Percentiles rank a stretch among this genome's conserved stretches.
phyloP scores from a whole-genome alignment of 108 stramenopile species.

The Nannochloropsis salina region DNA sequence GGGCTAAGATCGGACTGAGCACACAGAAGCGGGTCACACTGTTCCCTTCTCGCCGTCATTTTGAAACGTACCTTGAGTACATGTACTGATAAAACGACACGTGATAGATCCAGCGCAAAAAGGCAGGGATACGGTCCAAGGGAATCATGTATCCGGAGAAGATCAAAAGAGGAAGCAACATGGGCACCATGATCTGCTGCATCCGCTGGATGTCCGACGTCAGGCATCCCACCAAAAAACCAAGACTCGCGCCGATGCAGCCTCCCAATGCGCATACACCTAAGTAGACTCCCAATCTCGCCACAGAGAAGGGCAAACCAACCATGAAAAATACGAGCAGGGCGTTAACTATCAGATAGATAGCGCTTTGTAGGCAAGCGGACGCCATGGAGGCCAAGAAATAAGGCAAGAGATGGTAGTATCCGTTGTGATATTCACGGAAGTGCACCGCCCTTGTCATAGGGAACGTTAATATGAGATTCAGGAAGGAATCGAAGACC shows the following conservation, averaged over 20 bases:
- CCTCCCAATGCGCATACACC: neutral
- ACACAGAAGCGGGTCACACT: neutral
- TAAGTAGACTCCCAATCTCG: neutral
- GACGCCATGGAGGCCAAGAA: neutral
- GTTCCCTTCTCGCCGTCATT: neutral
- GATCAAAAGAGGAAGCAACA: neutral
- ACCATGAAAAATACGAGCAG: neutral
- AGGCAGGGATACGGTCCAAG: neutral
- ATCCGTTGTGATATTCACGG: neutral
- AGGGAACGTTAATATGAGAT: neutral
- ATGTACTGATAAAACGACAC: neutral
- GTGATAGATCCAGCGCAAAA: neutral
- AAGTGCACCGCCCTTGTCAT: neutral
- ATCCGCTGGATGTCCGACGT: slow-evolving; percentile 1
- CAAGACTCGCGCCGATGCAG: neutral
- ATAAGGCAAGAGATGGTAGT: neutral
- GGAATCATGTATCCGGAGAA: neutral
- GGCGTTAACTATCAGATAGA: neutral
- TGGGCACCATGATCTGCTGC: slow-evolving; percentile 9
- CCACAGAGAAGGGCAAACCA: neutral
- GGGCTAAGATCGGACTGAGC: no score
- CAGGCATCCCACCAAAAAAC: neutral
- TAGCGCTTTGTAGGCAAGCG: neutral
- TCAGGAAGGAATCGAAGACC: neutral
- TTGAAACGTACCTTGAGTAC: neutral